Base-by-base conservation (phyloP, 805 yeast genomes). In the Spathaspora passalidarum region DNA sequence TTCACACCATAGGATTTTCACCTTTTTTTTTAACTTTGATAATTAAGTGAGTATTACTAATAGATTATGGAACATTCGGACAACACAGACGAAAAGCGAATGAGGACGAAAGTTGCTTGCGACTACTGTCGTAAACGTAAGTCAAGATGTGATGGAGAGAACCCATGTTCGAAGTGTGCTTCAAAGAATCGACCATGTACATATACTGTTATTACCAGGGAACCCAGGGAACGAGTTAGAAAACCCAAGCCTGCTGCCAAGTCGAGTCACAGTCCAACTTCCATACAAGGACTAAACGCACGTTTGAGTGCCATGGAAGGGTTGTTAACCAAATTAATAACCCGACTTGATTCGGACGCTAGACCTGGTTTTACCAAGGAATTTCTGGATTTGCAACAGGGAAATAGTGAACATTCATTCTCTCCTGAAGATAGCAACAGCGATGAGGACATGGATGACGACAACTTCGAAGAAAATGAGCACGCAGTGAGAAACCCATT, bases 81-180 rank as follows among this genome's bases (percentile, higher is more conserved):
- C 6, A 16, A 8, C 9, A 18, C 38, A 16, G 50, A 42, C 10
- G 51, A 48, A 9, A 45, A 42, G 20, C 21, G 48, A 22, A 38
- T 34, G 32, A 32, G 55, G 22, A 49, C 50, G 5, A 48, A 45
- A 26, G 47, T 42, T 39, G 82, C 81, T 8, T 79, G 84, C 53
- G 78, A 73, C 49, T 65, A 62, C 44, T 79, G 84, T 51, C 60
- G 82, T 14, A 56, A 56, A 44, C 65, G 77, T 36, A 79, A 79
- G 53, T 70, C 76, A 47, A 77, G 75, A 51, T 79, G 84, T 53
- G 77, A 79, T 54, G 79, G 81, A 0, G 57, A 55, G 2, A 48
- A 50, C 10, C 73, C 73, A 3, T 79, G 84, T 50, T 51, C 62
- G 6, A 64, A 66, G 34, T 76, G 84, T 51, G 47, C 53, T 8